Percentiles rank a stretch among this genome's conserved stretches.
These are phyloP conservation scores for Cryphonectria carpinicola DNA, from an alignment of 2,329 filamentous ascomycete genomes.

Conservation along the genomic window DNA sequence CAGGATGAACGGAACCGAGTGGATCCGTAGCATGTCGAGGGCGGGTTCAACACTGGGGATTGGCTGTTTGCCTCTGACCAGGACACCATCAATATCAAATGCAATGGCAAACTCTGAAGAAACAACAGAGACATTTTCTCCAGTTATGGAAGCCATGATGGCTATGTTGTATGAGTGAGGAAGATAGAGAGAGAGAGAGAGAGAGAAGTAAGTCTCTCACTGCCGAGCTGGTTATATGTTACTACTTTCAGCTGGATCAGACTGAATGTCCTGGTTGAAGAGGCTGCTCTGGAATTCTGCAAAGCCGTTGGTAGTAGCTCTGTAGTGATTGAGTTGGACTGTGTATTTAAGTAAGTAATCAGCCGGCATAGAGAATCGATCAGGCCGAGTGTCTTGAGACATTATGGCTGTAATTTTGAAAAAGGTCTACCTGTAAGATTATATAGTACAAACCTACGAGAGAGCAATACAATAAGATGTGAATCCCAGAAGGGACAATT, in stretches of 20 bases:
- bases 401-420: not conserved
- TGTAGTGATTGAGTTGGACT: not conserved
- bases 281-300: not conserved
- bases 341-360: not conserved
- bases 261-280: not conserved
- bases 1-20: conserved; percentile 71
- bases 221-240: not conserved
- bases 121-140: too few species aligned
- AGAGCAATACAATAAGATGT: too few species aligned
- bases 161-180: too few species aligned
- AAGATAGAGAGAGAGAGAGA: too few species aligned
- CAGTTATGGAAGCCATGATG: too few species aligned
- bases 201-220: too few species aligned
- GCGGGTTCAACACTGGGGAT: conserved; percentile 65
- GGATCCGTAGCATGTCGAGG: conserved; percentile 61
- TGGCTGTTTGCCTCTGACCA: conserved; percentile 65
- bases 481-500: too few species aligned
- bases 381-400: not conserved
- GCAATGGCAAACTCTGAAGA: conserved; percentile 36
- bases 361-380: not conserved
- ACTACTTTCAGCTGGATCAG: not conserved
- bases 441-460: too few species aligned
- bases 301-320: not conserved
- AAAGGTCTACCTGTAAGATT: not conserved
- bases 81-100: conserved; percentile 68